A percentile compares a stretch with the other conserved stretches of the same genome.
Conservation (phyloP, 352 stramenopile species). For the Phytophthora quininea region DNA sequence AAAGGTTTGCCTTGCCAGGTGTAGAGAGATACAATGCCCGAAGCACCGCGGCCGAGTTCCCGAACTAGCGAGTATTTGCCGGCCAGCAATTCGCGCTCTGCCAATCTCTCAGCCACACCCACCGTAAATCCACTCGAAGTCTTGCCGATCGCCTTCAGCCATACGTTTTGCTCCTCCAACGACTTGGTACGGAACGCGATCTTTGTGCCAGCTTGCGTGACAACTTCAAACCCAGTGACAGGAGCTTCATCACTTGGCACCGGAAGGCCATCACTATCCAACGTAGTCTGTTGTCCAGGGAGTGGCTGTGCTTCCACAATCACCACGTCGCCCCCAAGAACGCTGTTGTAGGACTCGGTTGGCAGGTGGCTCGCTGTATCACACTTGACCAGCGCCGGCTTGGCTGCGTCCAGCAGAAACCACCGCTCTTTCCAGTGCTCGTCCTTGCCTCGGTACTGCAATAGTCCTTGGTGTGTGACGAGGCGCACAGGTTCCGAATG, state of each 20-base stretch:
- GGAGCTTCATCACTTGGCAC: neutral
- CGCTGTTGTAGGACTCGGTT: constrained; percentile 34
- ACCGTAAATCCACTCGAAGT: constrained; percentile 52
- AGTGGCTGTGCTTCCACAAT: constrained; percentile 38
- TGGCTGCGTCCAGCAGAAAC: constrained; percentile 63
- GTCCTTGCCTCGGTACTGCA: constrained; percentile 57
- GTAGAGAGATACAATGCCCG: constrained; percentile 74
- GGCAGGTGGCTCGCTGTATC: constrained; percentile 33
- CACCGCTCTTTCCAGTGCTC: constrained; percentile 68
- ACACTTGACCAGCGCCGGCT: constrained; percentile 59
- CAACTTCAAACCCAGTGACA: constrained; percentile 36
- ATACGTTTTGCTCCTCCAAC: constrained; percentile 45
- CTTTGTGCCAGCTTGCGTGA: constrained; percentile 33
- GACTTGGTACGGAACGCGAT: constrained; percentile 52
- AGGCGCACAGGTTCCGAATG: constrained; percentile 6
- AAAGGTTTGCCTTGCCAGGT: constrained; percentile 71
- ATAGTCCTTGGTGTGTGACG: constrained; percentile 51
- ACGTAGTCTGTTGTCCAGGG: constrained; percentile 11
- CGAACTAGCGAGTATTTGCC: constrained; percentile 74
- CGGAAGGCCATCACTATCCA: constrained; percentile 2
- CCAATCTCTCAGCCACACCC: constrained; percentile 54
- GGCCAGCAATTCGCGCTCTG: constrained; percentile 61
- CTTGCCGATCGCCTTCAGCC: constrained; percentile 50
- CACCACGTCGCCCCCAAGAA: constrained; percentile 40
- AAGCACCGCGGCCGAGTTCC: constrained; percentile 73